Conservation (phyloP, 2,329 filamentous ascomycete species). For the Cladophialophora exuberans region DNA sequence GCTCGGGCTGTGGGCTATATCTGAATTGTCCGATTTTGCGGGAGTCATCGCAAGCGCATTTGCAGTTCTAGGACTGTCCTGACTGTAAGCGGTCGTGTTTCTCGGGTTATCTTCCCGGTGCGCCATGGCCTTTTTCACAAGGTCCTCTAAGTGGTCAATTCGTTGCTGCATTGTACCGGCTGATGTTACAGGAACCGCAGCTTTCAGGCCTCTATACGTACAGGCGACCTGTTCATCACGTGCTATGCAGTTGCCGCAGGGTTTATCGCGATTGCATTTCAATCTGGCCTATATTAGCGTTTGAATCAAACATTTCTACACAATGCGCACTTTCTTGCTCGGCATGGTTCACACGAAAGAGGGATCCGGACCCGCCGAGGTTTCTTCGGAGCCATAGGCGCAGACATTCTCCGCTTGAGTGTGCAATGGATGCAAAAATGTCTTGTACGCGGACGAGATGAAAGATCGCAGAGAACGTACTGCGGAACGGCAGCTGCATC, state of each 20-base stretch:
- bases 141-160: not conserved
- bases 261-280: conserved; percentile 9
- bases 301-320: not conserved
- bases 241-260: conserved; percentile 6
- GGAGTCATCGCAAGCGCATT: too few species aligned
- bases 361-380: conserved; percentile 5
- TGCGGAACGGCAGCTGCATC: too few species aligned
- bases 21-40: not conserved
- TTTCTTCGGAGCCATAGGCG: not conserved
- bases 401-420: too few species aligned
- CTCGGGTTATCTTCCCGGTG: too few species aligned
- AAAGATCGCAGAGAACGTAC: too few species aligned
- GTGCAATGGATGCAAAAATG: too few species aligned
- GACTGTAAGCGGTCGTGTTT: not conserved
- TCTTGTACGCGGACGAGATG: too few species aligned
- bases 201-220: not conserved
- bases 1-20: not conserved
- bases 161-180: not conserved
- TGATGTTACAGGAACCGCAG: not conserved
- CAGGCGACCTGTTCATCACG: not conserved
- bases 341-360: conserved; percentile 9
- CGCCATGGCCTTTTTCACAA: not conserved
- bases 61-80: too few species aligned
- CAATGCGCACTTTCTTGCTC: conserved; percentile 1
- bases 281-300: not conserved